phyloP scores from a whole-genome alignment of 2,329 filamentous ascomycete species.

The Ophiostoma sp. region DNA sequence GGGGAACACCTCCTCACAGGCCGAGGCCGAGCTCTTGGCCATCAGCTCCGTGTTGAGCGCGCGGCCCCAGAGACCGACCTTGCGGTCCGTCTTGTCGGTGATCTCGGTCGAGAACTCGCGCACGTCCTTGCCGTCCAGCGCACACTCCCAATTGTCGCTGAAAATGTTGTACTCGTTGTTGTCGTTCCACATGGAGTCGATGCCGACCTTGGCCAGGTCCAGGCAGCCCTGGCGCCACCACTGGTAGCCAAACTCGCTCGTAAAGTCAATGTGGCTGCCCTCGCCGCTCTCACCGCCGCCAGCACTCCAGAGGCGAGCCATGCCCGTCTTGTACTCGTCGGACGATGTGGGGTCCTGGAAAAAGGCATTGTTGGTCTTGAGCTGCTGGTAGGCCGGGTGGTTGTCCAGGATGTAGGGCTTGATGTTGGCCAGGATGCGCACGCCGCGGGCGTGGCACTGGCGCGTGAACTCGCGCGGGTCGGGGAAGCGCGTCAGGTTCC shows the following conservation, averaged over 20 bases:
- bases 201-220: conserved; percentile 56
- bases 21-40: conserved; percentile 65
- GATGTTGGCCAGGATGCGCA: conserved; percentile 64
- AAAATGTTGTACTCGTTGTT: conserved; percentile 70
- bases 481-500: conserved; percentile 66
- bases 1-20: conserved; percentile 54
- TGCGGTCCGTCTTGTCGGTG: conserved; percentile 28
- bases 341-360: conserved; percentile 51
- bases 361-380: conserved; percentile 55
- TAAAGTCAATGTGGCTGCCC: conserved; percentile 69
- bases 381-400: conserved; percentile 60
- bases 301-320: conserved; percentile 65
- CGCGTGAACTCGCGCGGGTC: conserved; percentile 60
- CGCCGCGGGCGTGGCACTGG: conserved; percentile 58
- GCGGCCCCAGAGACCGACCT: conserved; percentile 64
- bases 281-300: conserved; percentile 65
- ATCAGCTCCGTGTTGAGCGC: conserved; percentile 65
- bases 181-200: conserved; percentile 74
- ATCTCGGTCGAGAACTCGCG: conserved; percentile 32
- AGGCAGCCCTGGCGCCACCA: conserved; percentile 69
- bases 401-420: conserved; percentile 65
- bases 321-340: conserved; percentile 35
- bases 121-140: conserved; percentile 42
- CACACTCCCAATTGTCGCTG: conserved; percentile 60
- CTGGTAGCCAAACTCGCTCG: conserved; percentile 58